A percentile compares a stretch with the other conserved stretches of the same genome.
These are phyloP conservation scores for Sphaerostilbella broomeana DNA, from an alignment of 2,329 filamentous ascomycete genomes.

Conservation along the genomic window DNA sequence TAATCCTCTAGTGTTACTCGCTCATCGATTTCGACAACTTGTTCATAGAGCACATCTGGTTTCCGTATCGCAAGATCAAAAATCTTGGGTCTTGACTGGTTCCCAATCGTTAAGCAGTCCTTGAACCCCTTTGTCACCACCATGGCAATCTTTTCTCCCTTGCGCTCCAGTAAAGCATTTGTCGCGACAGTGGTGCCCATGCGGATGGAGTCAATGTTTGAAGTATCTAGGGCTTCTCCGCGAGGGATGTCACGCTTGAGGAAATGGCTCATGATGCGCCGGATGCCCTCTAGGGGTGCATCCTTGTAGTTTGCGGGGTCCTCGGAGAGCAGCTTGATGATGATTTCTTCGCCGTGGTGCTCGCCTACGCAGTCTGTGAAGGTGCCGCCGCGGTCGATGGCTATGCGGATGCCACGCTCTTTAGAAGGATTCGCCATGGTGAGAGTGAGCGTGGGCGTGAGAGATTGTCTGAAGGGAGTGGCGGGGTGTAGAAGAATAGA, in stretches of 20 bases:
- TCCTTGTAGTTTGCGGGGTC: conserved; percentile 88
- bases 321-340: conserved; percentile 85
- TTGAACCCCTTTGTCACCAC: conserved; percentile 83
- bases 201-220: conserved; percentile 79
- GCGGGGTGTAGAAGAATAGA: conserved; percentile 2
- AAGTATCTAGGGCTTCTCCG: conserved; percentile 73
- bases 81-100: conserved; percentile 82
- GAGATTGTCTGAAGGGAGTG: not conserved
- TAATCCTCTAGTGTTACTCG: conserved; percentile 88
- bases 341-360: conserved; percentile 67
- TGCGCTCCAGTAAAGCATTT: conserved; percentile 82
- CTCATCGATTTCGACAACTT: conserved; percentile 85
- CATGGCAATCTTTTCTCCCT: conserved; percentile 82
- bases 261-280: conserved; percentile 76
- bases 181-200: conserved; percentile 97
- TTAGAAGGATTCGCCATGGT: conserved; percentile 31
- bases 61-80: conserved; percentile 85
- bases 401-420: conserved; percentile 62
- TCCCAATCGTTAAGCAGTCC: conserved; percentile 83
- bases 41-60: conserved; percentile 79
- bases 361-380: conserved; percentile 92
- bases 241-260: conserved; percentile 68
- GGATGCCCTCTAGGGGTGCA: conserved; percentile 85
- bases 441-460: not conserved
- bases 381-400: conserved; percentile 76